Evolutionary conservation across 495 filamentous ascomycete genomes (phyloP).

Genomic region (Penicillium odoratum): DNA sequence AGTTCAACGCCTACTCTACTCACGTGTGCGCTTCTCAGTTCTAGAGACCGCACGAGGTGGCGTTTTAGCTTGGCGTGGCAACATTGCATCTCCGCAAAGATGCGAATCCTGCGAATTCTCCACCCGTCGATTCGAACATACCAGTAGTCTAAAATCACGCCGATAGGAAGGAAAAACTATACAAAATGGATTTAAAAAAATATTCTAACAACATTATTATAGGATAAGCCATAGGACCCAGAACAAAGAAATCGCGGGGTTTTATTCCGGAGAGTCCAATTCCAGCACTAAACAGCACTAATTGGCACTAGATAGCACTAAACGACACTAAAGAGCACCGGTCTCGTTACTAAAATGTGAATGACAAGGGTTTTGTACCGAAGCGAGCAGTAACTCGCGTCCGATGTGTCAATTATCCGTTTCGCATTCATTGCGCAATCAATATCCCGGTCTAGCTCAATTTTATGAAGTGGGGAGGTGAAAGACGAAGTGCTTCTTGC

Average conservation of each 20-base stretch:
- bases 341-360: constrained; percentile 10
- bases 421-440: constrained; percentile 16
- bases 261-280: too few relatives aligned
- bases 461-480: too few relatives aligned
- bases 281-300: background rate
- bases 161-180: too few relatives aligned
- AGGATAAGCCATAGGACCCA: too few relatives aligned
- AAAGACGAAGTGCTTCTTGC: background rate
- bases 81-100: background rate
- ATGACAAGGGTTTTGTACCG: constrained; percentile 18
- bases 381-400: constrained; percentile 13
- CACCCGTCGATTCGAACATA: too few relatives aligned
- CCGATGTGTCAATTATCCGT: constrained; percentile 3
- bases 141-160: too few relatives aligned
- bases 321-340: background rate
- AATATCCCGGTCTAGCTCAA: constrained; percentile 16
- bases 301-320: background rate
- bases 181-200: too few relatives aligned
- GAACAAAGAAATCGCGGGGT: too few relatives aligned
- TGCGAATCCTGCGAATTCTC: background rate
- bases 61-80: background rate
- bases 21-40: too few relatives aligned
- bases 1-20: too few relatives aligned
- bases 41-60: background rate
- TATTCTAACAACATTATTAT: too few relatives aligned